Evolutionary conservation across 192 early-diverging fungal genomes (phyloP).

Genomic region (Linderina pennispora): DNA sequence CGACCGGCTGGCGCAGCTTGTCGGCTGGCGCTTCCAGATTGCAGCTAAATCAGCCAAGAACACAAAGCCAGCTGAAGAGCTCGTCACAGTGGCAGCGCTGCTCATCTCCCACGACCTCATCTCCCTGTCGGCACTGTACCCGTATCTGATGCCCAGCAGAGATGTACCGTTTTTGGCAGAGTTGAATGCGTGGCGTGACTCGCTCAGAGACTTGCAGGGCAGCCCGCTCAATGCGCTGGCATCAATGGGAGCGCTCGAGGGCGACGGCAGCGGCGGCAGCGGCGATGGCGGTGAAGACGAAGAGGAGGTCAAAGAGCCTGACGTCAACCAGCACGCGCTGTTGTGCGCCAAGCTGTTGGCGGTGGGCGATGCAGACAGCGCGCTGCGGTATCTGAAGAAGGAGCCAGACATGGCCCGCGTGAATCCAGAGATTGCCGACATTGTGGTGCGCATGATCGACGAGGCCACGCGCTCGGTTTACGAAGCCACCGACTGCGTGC

Average conservation of each 20-base stretch:
- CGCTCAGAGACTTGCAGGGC: slow-evolving; percentile 21
- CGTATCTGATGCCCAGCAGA: slow-evolving; percentile 16
- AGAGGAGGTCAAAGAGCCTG: background rate
- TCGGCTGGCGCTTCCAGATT: slow-evolving; percentile 43
- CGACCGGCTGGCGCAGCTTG: slow-evolving; percentile 29
- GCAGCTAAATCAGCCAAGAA: slow-evolving; percentile 21
- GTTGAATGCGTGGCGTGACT: slow-evolving; percentile 21
- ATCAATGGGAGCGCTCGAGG: slow-evolving; percentile 31
- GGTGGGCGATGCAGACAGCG: slow-evolving; percentile 24
- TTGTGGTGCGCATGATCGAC: slow-evolving; percentile 27
- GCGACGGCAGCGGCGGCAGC: slow-evolving; percentile 5
- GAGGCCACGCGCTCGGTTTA: slow-evolving; percentile 18
- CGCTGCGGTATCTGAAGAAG: slow-evolving; percentile 25
- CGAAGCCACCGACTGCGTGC: slow-evolving; percentile 23
- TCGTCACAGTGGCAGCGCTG: slow-evolving; percentile 33
- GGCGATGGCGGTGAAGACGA: slow-evolving; percentile 3
- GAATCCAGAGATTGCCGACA: slow-evolving; percentile 24
- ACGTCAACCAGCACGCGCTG: slow-evolving; percentile 32
- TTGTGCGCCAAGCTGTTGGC: slow-evolving; percentile 36
- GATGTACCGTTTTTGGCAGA: slow-evolving; percentile 11
- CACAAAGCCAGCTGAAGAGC: slow-evolving; percentile 29
- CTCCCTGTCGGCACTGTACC: slow-evolving; percentile 21
- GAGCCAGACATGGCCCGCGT: slow-evolving; percentile 29
- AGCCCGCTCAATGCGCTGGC: slow-evolving; percentile 8
- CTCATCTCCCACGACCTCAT: slow-evolving; percentile 33